Percentiles rank a stretch among this genome's conserved stretches.
Evolutionary conservation across 306 rosid genomes (phyloP).

Genomic region (Sicyos edulis): DNA sequence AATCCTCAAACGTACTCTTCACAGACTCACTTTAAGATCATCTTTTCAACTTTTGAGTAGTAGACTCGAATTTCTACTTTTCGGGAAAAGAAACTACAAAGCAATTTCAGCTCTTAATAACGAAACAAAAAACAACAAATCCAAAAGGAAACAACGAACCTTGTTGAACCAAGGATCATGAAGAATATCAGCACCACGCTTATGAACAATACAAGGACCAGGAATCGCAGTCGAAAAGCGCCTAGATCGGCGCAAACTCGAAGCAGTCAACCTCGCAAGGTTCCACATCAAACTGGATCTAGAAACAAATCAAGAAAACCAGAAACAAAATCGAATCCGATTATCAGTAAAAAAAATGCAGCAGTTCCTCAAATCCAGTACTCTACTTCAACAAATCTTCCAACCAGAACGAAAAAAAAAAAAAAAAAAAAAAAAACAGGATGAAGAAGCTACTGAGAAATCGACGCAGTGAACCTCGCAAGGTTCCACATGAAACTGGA

Average conservation of each 20-base stretch:
- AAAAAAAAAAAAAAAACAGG: too few relatives aligned
- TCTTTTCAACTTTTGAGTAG: not conserved
- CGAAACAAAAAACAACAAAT: not conserved
- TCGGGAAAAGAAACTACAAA: not conserved
- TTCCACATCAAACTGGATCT: conserved; percentile 58
- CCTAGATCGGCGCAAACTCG: conserved; percentile 54
- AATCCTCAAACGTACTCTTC: not conserved
- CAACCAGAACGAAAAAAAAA: not conserved
- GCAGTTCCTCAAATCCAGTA: not conserved
- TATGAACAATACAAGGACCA: conserved; percentile 86
- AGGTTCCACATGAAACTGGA: conserved; percentile 60
- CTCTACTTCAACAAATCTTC: not conserved
- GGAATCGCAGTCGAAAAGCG: conserved; percentile 74
- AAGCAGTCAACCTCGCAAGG: conserved; percentile 51
- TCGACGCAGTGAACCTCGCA: too few relatives aligned
- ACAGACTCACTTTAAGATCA: not conserved
- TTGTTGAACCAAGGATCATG: conserved; percentile 99
- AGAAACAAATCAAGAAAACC: not conserved
- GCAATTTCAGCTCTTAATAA: not conserved
- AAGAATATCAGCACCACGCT: conserved; percentile 97
- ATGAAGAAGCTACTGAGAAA: too few relatives aligned
- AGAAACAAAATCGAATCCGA: not conserved
- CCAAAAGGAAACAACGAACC: conserved; percentile 32
- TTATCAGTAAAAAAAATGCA: not conserved
- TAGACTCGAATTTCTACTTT: not conserved